Evolutionary conservation across 331 rosid species (phyloP).

Genomic region (Pyracantha coccinea): DNA sequence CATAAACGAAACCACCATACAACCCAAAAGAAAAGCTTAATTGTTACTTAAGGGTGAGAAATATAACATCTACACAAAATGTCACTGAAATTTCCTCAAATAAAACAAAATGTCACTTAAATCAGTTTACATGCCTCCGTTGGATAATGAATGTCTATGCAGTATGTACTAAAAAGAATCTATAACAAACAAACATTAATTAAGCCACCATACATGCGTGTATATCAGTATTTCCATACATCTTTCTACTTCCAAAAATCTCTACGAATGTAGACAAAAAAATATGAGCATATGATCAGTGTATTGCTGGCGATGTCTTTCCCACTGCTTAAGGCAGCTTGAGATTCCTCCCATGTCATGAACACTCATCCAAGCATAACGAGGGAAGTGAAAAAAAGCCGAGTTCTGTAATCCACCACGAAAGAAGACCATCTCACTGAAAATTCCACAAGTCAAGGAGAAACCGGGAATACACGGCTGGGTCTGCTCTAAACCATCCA

Average conservation of each 20-base stretch:
- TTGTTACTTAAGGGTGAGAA: neutral
- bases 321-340: neutral
- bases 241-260: constrained; percentile 11
- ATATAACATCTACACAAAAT: neutral
- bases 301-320: constrained; percentile 2
- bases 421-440: constrained; percentile 17
- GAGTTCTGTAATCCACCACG: neutral
- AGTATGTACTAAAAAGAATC: neutral
- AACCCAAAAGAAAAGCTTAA: neutral
- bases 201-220: neutral
- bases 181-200: neutral
- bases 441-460: constrained; percentile 5
- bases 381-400: neutral
- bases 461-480: neutral
- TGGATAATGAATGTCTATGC: neutral
- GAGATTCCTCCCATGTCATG: constrained; percentile 13
- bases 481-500: constrained; percentile 6
- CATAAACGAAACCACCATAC: neutral
- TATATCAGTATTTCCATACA: constrained; percentile 5
- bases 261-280: neutral
- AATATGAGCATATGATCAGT: constrained; percentile 1
- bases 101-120: neutral
- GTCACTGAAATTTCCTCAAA: neutral
- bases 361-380: neutral
- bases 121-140: neutral